Base-by-base conservation (phyloP, 306 rosid genomes). In the Geum urbanum region DNA sequence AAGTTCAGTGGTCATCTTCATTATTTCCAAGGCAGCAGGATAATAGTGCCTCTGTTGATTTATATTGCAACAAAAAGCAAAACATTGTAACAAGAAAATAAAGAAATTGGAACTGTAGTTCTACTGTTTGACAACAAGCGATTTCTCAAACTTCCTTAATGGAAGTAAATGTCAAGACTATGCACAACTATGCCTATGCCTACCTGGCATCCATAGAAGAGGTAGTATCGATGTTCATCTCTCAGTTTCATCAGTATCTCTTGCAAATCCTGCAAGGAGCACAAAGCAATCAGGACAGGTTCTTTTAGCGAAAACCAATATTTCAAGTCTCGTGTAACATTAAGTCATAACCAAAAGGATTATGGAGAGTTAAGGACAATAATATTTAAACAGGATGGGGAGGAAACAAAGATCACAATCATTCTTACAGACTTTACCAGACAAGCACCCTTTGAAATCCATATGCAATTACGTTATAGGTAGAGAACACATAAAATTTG, bases 121-220 rank as follows among this genome's bases (percentile, higher is more conserved):
- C 27, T 14, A 60, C 10, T 2, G 6, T 50, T 2, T n/a, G 56
- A 32, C 50, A 52, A 50, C 46, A 46, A 58, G 37, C 8, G 13
- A 41, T 41, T 52, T 53, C 47, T 22, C 20, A 52, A 24, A 41
- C 40, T 61, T 73, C 75, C 58, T 9, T 32, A 40, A 16, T 73
- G 57, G 54, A 69, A 32, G 22, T 24, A 72, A 58, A 47, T 57
- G 3, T 35, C 63, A 60, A 49, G 55, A 43, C 58, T 71, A 63
- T n/a, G 67, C 65, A 44, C 13, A 73, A 7, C 63, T 19, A 80
- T n/a, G 41, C 32, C 32, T 15, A 56, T n/a, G 66, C 84, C 83
- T 51, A 94, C 98, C 86, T 82, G 90, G 74, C 79, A 94, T 81
- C 97, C 98, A 66, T 96, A 94, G 74, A 90, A 94, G 82, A 94